A percentile compares a stretch with the other conserved stretches of the same genome.
Conservation (phyloP, 1,284 basidiomycete species). For the Vanrija sp. region DNA sequence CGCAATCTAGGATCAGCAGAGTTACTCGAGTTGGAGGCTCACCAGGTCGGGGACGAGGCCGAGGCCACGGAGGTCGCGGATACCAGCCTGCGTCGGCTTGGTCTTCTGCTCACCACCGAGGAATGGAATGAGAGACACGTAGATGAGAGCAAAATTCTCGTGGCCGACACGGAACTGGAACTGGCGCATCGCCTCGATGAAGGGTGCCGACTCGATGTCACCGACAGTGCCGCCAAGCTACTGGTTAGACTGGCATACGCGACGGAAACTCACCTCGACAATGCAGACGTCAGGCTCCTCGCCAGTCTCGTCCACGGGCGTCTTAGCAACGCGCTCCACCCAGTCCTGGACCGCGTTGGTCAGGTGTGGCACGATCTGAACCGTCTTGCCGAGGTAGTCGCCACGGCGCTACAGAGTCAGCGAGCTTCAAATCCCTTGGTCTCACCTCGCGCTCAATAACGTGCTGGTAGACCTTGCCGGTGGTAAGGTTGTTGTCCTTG, state of each 20-base stretch:
- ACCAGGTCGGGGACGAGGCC: slow-evolving; percentile 91
- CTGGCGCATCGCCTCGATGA: slow-evolving; percentile 97
- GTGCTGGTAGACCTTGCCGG: slow-evolving; percentile 94
- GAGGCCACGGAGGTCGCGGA: slow-evolving; percentile 88
- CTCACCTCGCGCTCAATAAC: slow-evolving; percentile 94
- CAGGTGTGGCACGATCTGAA: slow-evolving; percentile 95
- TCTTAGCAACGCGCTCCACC: slow-evolving; percentile 91
- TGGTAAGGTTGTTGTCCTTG: slow-evolving; percentile 96
- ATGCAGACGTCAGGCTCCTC: slow-evolving; percentile 96
- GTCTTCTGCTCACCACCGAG: slow-evolving; percentile 99
- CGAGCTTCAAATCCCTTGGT: slow-evolving; percentile 30
- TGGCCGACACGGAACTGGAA: slow-evolving; percentile 98
- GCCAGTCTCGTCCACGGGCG: slow-evolving; percentile 90
- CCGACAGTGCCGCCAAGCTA: slow-evolving; percentile 94
- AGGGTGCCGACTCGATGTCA: slow-evolving; percentile 94
- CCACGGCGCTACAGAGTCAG: slow-evolving; percentile 62
- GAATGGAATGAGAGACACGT: slow-evolving; percentile 96
- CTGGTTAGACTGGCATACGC: neutral
- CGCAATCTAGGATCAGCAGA: slow-evolving; percentile 64
- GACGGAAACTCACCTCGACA: slow-evolving; percentile 65
- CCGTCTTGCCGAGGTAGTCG: slow-evolving; percentile 97
- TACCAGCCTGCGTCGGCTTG: slow-evolving; percentile 96
- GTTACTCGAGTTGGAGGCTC: slow-evolving; percentile 34
- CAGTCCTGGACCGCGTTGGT: slow-evolving; percentile 98
- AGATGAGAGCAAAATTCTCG: slow-evolving; percentile 95